A percentile compares a stretch with the other conserved stretches of the same genome.
phyloP scores from a whole-genome alignment of 257 asterid genomes.

The Rhazya stricta region DNA sequence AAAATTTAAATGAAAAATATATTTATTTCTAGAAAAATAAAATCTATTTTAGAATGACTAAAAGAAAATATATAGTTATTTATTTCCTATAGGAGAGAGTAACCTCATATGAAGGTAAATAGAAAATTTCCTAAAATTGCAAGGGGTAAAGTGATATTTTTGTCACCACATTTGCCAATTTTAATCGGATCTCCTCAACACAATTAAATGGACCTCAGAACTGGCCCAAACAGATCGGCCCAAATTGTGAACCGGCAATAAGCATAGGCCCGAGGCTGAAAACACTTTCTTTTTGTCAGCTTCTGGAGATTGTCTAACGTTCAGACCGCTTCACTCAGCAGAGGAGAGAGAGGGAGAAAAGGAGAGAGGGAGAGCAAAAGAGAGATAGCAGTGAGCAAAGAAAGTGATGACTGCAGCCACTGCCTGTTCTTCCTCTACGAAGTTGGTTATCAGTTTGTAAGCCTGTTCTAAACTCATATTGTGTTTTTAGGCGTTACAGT shows the following conservation, averaged over 20 bases:
- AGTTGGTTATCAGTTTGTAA: not conserved
- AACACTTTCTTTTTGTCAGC: not conserved
- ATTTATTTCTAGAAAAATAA: no score
- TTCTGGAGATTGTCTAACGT: not conserved
- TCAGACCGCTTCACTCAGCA: not conserved
- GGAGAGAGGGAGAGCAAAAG: not conserved
- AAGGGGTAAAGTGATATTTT: no score
- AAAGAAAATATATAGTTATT: no score
- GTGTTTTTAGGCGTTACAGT: not conserved
- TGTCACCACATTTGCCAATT: no score
- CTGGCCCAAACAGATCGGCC: not conserved
- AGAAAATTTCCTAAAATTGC: no score
- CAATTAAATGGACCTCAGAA: not conserved
- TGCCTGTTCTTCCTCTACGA: not conserved
- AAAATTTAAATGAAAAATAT: no score
- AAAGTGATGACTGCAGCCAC: not conserved
- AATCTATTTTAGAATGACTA: no score
- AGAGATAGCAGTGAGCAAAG: not conserved
- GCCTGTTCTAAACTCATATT: not conserved
- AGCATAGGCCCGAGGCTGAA: not conserved
- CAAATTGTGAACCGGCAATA: not conserved
- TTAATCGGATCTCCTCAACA: no score
- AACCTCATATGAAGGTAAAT: no score
- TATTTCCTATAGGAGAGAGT: no score
- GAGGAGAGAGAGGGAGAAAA: not conserved